Percentiles rank a stretch among this genome's conserved stretches.
These are phyloP conservation scores for Tetrahymena malaccensis DNA, from an alignment of 73 alveolate species.

Conservation along the genomic window DNA sequence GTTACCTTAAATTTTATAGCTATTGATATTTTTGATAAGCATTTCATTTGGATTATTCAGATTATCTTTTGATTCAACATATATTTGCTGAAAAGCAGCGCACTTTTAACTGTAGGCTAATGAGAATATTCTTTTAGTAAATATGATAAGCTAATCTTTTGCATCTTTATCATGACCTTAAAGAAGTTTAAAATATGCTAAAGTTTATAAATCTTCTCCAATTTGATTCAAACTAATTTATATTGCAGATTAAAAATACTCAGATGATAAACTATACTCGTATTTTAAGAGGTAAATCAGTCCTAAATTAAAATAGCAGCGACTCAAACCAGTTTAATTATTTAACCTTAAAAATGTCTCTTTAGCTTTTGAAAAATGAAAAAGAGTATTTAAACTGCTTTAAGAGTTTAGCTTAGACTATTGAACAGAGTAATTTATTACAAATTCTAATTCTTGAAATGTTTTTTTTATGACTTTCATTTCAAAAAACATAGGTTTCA, in stretches of 20 bases:
- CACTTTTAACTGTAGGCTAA: neutral
- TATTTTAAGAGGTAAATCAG: neutral
- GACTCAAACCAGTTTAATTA: neutral
- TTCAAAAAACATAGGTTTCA: neutral
- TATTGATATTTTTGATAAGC: neutral
- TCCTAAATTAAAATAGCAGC: neutral
- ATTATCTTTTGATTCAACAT: neutral
- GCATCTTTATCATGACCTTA: neutral
- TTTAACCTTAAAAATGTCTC: neutral
- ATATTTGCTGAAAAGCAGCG: neutral
- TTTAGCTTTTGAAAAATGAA: neutral
- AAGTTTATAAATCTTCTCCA: neutral
- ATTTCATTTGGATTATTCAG: no score
- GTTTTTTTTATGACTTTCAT: neutral
- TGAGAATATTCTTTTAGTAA: neutral
- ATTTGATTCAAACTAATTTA: neutral
- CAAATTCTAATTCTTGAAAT: neutral
- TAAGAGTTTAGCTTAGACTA: neutral
- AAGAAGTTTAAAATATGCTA: neutral
- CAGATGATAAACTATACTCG: neutral
- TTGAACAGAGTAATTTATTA: neutral
- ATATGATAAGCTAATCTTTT: neutral
- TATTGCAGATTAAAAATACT: neutral
- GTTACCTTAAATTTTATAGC: neutral
- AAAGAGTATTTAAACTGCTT: neutral